These are phyloP conservation scores for Trypanosoma conorhini DNA, from an alignment of 208 protist genomes.

Conservation along the genomic window DNA sequence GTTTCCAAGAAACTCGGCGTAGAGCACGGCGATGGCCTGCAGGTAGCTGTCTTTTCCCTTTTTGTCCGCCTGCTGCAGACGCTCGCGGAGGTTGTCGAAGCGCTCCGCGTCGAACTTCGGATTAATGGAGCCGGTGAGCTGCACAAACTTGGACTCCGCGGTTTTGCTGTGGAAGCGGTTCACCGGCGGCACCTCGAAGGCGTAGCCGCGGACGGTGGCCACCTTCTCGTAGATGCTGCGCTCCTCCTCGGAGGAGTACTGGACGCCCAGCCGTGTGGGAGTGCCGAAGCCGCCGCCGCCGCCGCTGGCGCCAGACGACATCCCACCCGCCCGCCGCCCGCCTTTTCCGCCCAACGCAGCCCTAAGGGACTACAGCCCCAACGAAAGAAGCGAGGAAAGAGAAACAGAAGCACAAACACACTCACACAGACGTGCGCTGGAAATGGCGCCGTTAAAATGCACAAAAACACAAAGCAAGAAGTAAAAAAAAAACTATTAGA, in stretches of 20 bases:
- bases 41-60: slow-evolving; percentile 71
- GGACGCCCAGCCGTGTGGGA: slow-evolving; percentile 68
- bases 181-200: slow-evolving; percentile 76
- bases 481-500: neutral
- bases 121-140: slow-evolving; percentile 69
- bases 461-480: neutral
- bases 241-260: slow-evolving; percentile 71
- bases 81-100: slow-evolving; percentile 79
- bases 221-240: slow-evolving; percentile 79
- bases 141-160: slow-evolving; percentile 71
- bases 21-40: slow-evolving; percentile 83
- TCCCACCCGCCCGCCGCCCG: neutral
- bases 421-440: no score
- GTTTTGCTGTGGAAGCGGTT: slow-evolving; percentile 82
- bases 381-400: neutral
- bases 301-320: neutral
- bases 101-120: slow-evolving; percentile 72
- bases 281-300: slow-evolving; percentile 30
- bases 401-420: neutral
- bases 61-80: slow-evolving; percentile 68
- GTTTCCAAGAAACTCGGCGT: slow-evolving; percentile 77
- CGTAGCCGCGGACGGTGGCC: slow-evolving; percentile 68
- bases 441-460: neutral
- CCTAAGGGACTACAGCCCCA: neutral
- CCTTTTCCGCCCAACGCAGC: neutral